Conservation (phyloP, 768 basidiomycete genomes). For the Leucocoprinus leucothites region DNA sequence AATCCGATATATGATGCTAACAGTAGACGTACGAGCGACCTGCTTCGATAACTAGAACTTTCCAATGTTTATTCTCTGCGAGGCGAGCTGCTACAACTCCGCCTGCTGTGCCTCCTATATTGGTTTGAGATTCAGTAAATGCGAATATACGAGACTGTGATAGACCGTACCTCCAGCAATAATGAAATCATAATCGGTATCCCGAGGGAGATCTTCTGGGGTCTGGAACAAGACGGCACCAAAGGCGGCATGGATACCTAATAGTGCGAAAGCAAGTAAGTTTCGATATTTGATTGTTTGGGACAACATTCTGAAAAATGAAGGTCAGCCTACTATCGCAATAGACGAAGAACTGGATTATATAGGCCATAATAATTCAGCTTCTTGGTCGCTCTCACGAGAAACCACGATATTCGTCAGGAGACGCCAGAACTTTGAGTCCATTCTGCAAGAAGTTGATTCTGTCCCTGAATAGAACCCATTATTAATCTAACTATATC, state of each 20-base stretch:
- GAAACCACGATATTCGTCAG: too few species aligned
- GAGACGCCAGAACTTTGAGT: too few species aligned
- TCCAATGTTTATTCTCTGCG: slow-evolving; percentile 9
- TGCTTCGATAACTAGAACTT: slow-evolving; percentile 15
- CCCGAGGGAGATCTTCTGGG: neutral
- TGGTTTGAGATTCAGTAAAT: neutral
- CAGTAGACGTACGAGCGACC: slow-evolving; percentile 11
- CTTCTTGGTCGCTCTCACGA: too few species aligned
- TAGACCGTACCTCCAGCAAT: slow-evolving; percentile 11
- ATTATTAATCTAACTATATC: too few species aligned
- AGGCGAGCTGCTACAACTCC: slow-evolving; percentile 10
- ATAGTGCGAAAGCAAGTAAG: neutral
- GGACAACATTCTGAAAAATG: neutral
- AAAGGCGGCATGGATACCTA: neutral
- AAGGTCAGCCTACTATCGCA: slow-evolving; percentile 69
- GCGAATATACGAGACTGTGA: too few species aligned
- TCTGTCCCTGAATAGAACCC: too few species aligned
- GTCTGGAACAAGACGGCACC: neutral
- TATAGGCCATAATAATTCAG: too few species aligned
- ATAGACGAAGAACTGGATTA: slow-evolving; percentile 58
- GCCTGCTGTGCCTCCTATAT: slow-evolving; percentile 14
- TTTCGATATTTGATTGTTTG: neutral
- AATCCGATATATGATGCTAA: neutral
- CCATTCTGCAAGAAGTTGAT: too few species aligned
- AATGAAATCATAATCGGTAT: slow-evolving; percentile 9